Evolutionary conservation across 495 filamentous ascomycete species (phyloP), one percentile per base, ranked within the genome.

Genomic region (Penicillium diatomitis): DNA sequence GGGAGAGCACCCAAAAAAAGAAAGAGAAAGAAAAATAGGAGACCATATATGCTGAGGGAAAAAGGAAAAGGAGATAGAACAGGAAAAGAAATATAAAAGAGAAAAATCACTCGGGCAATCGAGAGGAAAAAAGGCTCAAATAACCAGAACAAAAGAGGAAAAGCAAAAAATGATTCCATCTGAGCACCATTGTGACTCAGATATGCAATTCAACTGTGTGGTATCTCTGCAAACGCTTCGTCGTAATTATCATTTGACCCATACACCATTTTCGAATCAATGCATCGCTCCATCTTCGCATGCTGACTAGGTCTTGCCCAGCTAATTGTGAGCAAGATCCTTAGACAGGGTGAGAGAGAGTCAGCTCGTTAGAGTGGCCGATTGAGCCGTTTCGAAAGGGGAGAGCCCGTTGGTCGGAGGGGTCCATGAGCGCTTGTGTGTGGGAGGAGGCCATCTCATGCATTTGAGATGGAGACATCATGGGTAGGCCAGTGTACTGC

Each of bases 341-440:
- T 54, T 57, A 63, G 33, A 52, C 52, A 37, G 33, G 45, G 50
- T 65, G 60, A 33, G 55, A 50, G 27, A 61, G 48, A 33, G 58
- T 53, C 48, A 61, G 11, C 20, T 61, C 58, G 32, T 67, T 54
- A 8, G 61, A 60, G 48, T 66, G 69, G 10, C 63, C 60, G 12
- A 68, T 38, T 0, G 60, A 69, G 9, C 63, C 66, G 4, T 63
- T 64, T 44, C 65, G 65, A 53, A 69, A 66, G 33, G 61, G 53
- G 8, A 57, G 29, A n/a, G 50, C 46, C 29, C 60, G 57, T 38
- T 58, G 44, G 39, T 42, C 41, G 20, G 57, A 38, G 2, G 55
- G 33, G 7, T 63, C 63, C 32, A 67, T 49, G 31, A 51, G 56
- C 1, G 59, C 40, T 10, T 47, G 49, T 12, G 33, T 33, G 38